Evolutionary conservation across 805 yeast species (phyloP).

Genomic region (Yamadazyma paraphyllophila): DNA sequence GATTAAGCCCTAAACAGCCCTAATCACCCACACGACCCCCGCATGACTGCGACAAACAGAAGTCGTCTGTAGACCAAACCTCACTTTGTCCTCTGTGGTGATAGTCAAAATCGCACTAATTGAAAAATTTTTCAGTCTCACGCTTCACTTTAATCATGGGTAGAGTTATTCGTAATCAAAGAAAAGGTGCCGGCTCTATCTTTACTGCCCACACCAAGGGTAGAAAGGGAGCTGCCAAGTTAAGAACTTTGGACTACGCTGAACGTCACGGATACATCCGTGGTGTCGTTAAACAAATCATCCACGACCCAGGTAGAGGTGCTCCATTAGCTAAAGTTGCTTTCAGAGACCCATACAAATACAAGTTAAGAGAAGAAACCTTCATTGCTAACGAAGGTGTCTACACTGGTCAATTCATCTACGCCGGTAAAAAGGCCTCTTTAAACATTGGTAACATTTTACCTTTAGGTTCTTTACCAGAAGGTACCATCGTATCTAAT

Average conservation of each 20-base stretch:
- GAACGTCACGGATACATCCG: slow-evolving; percentile 99
- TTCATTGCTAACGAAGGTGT: slow-evolving; percentile 99
- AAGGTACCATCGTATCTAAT: slow-evolving; percentile 98
- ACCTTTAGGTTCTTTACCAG: slow-evolving; percentile 97
- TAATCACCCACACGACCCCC: background rate
- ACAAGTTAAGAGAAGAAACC: slow-evolving; percentile 96
- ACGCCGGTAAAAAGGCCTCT: slow-evolving; percentile 98
- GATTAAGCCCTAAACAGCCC: slow-evolving; percentile 3
- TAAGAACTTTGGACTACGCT: slow-evolving; percentile 98
- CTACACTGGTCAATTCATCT: slow-evolving; percentile 98
- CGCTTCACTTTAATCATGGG: slow-evolving; percentile 43
- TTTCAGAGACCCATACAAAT: slow-evolving; percentile 99
- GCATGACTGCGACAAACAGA: background rate
- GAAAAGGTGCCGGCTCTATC: slow-evolving; percentile 99
- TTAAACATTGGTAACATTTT: slow-evolving; percentile 95
- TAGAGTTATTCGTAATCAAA: slow-evolving; percentile 99
- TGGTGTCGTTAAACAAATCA: slow-evolving; percentile 97
- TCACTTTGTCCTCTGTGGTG: background rate
- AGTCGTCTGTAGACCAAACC: background rate
- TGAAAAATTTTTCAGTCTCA: slow-evolving; percentile 5
- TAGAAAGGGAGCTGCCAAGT: slow-evolving; percentile 99
- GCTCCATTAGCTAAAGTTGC: slow-evolving; percentile 99
- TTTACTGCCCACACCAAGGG: slow-evolving; percentile 99
- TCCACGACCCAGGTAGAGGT: slow-evolving; percentile 99
- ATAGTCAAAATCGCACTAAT: background rate